Evolutionary conservation across 2,329 filamentous ascomycete genomes (phyloP).

Genomic region (Sordariomycetes sp.): DNA sequence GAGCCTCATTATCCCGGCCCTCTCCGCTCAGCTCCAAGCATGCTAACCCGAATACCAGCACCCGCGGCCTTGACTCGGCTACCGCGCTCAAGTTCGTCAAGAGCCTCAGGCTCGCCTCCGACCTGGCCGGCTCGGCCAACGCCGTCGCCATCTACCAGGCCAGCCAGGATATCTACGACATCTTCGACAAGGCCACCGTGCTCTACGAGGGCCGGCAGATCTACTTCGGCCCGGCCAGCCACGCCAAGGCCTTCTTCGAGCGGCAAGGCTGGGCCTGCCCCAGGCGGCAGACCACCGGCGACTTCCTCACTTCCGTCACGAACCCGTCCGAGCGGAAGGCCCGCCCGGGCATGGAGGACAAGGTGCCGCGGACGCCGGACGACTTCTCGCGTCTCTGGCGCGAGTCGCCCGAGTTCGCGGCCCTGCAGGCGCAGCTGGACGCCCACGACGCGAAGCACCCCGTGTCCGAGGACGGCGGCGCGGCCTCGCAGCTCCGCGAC

Average conservation of each 20-base stretch:
- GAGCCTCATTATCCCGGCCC: neutral
- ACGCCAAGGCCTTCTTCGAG: slow-evolving; percentile 56
- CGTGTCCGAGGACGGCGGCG: slow-evolving; percentile 24
- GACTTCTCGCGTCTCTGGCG: slow-evolving; percentile 49
- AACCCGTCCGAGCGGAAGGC: slow-evolving; percentile 49
- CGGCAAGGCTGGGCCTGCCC: slow-evolving; percentile 60
- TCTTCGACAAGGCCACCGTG: slow-evolving; percentile 66
- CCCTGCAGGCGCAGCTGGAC: slow-evolving; percentile 35
- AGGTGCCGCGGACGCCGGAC: slow-evolving; percentile 56
- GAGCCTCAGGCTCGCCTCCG: slow-evolving; percentile 52
- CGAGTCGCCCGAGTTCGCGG: slow-evolving; percentile 30
- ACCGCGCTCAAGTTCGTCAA: slow-evolving; percentile 66
- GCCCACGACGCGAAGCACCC: slow-evolving; percentile 35
- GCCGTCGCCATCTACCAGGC: slow-evolving; percentile 65
- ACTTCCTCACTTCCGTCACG: slow-evolving; percentile 61
- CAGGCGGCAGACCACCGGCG: slow-evolving; percentile 53
- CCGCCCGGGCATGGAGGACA: slow-evolving; percentile 45
- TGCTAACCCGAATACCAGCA: slow-evolving; percentile 22
- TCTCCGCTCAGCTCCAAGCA: neutral
- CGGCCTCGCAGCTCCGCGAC: slow-evolving; percentile 28
- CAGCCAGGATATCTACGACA: slow-evolving; percentile 56
- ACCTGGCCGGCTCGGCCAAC: slow-evolving; percentile 51
- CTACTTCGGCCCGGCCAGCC: slow-evolving; percentile 54
- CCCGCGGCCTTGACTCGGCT: slow-evolving; percentile 61
- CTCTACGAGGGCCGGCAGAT: slow-evolving; percentile 71